Evolutionary conservation across 1,284 basidiomycete species (phyloP).

Genomic region (Termitomyces sp.): DNA sequence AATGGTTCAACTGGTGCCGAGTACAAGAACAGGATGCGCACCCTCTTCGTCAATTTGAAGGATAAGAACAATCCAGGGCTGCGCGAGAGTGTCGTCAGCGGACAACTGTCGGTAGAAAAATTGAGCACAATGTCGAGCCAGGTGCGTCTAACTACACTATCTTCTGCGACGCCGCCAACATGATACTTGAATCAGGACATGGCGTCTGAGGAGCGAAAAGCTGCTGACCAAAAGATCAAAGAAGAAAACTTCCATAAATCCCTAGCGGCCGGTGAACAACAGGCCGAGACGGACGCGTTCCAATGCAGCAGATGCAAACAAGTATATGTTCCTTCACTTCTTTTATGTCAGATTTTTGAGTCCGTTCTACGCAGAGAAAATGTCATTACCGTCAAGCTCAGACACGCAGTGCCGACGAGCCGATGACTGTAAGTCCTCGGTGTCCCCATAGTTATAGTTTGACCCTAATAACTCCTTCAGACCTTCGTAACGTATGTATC

Average conservation of each 20-base stretch:
- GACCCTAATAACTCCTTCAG: slow-evolving; percentile 17
- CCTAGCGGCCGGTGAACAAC: slow-evolving; percentile 82
- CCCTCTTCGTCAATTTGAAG: slow-evolving; percentile 89
- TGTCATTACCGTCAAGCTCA: slow-evolving; percentile 93
- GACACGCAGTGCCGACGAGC: slow-evolving; percentile 92
- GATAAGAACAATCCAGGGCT: slow-evolving; percentile 92
- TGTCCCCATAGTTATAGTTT: background rate
- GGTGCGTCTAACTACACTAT: slow-evolving; percentile 34
- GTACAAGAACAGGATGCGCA: slow-evolving; percentile 85
- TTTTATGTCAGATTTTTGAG: slow-evolving; percentile 1
- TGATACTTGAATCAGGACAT: slow-evolving; percentile 63
- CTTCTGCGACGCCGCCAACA: background rate
- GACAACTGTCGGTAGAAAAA: slow-evolving; percentile 65
- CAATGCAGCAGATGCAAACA: slow-evolving; percentile 93
- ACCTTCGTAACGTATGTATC: slow-evolving; percentile 34
- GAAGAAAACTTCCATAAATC: slow-evolving; percentile 91
- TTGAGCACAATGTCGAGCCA: slow-evolving; percentile 82
- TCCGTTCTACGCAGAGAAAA: slow-evolving; percentile 53
- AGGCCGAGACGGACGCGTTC: slow-evolving; percentile 98
- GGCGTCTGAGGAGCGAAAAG: slow-evolving; percentile 89
- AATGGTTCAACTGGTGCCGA: slow-evolving; percentile 34
- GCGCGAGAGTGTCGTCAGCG: slow-evolving; percentile 80
- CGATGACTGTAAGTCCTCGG: slow-evolving; percentile 77
- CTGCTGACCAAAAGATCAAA: slow-evolving; percentile 77
- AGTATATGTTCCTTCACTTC: slow-evolving; percentile 29